These are phyloP conservation scores for Lipomyces spencermartinsiae DNA, from an alignment of 805 yeast genomes.

Conservation along the genomic window DNA sequence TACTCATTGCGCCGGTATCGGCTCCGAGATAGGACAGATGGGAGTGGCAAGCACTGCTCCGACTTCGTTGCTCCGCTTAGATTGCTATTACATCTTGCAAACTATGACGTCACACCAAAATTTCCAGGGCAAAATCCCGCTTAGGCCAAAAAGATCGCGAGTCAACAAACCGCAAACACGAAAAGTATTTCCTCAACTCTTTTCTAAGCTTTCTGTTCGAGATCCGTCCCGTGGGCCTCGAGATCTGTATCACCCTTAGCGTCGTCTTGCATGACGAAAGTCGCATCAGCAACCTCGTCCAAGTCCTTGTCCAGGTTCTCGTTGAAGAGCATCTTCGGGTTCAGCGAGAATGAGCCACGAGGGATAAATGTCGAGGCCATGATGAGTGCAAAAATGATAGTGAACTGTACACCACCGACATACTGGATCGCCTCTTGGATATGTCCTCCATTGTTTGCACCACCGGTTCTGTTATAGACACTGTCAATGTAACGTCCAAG, in stretches of 20 bases:
- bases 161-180: no score
- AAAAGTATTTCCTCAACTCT: no score
- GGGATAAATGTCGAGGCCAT: background rate
- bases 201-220: background rate
- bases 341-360: background rate
- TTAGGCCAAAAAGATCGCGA: no score
- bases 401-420: background rate
- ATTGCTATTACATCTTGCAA: no score
- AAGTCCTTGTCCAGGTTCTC: background rate
- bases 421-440: background rate
- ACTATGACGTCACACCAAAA: no score
- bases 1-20: no score
- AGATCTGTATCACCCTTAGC: background rate
- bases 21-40: no score
- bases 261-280: background rate
- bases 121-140: no score
- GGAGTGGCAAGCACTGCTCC: no score
- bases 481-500: no score
- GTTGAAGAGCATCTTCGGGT: conserved; percentile 1
- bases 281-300: background rate
- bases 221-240: background rate
- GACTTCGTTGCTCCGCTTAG: no score
- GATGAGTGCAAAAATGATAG: background rate
- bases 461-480: background rate
- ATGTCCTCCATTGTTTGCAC: background rate